These are phyloP conservation scores for Phytophthora cryptogea DNA, from an alignment of 352 stramenopile genomes.

Conservation along the genomic window DNA sequence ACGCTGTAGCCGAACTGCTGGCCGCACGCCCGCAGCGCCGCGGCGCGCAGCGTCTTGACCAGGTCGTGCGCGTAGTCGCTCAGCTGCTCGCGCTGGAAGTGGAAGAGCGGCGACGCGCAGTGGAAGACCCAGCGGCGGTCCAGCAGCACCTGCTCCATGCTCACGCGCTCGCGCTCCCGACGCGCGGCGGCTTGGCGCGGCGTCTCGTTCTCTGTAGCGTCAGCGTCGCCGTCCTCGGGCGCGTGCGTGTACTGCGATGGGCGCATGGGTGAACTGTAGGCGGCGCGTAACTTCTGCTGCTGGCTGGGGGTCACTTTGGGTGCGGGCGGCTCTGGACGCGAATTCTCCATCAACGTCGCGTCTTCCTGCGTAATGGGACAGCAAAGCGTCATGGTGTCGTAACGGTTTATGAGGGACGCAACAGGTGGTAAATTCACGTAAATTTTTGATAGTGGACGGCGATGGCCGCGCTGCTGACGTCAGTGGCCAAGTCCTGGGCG, in stretches of 20 bases:
- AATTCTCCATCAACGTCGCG: constrained; percentile 26
- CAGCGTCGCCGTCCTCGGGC: constrained; percentile 10
- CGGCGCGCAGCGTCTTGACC: constrained; percentile 63
- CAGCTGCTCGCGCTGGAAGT: constrained; percentile 53
- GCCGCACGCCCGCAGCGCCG: constrained; percentile 44
- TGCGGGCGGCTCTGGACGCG: constrained; percentile 6
- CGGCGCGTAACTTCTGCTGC: constrained; percentile 36
- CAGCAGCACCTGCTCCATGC: constrained; percentile 62
- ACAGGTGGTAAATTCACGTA: neutral
- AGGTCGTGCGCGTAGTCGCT: constrained; percentile 65
- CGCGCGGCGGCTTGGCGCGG: constrained; percentile 22
- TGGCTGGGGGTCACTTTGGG: constrained; percentile 14
- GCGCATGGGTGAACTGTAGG: constrained; percentile 44
- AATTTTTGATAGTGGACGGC: constrained; percentile 10
- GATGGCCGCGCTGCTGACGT: constrained; percentile 4
- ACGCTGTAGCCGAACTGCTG: constrained; percentile 71
- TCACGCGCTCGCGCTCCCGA: constrained; percentile 38
- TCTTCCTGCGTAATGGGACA: constrained; percentile 15
- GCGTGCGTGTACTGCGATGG: constrained; percentile 39
- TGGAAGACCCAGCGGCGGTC: constrained; percentile 57
- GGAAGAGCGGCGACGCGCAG: constrained; percentile 67
- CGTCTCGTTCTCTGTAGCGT: constrained; percentile 10
- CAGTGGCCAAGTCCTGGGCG: constrained; percentile 2
- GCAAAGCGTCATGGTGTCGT: constrained; percentile 32
- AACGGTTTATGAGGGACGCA: constrained; percentile 19